Evolutionary conservation across 352 stramenopile species (phyloP).

Genomic region (Peronospora belbahrii): DNA sequence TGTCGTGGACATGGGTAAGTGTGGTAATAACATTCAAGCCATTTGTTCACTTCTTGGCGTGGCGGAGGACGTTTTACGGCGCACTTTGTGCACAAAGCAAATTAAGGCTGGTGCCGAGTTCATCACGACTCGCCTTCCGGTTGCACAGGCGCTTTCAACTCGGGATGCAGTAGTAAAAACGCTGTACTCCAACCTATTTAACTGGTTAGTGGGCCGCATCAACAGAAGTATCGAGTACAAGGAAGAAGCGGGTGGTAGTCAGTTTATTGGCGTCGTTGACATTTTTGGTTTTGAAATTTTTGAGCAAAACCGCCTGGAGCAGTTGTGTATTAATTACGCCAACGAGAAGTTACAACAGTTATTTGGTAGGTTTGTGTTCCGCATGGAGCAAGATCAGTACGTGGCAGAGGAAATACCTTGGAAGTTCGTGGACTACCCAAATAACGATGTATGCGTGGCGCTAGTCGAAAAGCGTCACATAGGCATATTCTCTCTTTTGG

Average conservation of each 20-base stretch:
- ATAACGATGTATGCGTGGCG: conserved; percentile 75
- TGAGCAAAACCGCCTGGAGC: conserved; percentile 87
- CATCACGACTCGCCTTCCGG: conserved; percentile 59
- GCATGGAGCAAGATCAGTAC: conserved; percentile 83
- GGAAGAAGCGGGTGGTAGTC: conserved; percentile 40
- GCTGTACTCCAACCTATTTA: conserved; percentile 86
- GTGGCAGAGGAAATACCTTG: conserved; percentile 82
- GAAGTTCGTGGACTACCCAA: conserved; percentile 84
- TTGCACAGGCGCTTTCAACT: conserved; percentile 62
- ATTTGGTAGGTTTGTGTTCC: conserved; percentile 76
- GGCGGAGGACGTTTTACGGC: conserved; percentile 43
- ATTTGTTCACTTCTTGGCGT: conserved; percentile 79
- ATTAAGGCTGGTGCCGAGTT: conserved; percentile 74
- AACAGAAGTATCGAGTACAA: conserved; percentile 88
- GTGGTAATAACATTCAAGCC: conserved; percentile 49
- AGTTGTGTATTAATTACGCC: conserved; percentile 85
- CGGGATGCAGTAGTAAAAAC: conserved; percentile 84
- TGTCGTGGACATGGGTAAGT: conserved; percentile 47
- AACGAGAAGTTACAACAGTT: conserved; percentile 86
- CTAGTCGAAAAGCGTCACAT: conserved; percentile 70
- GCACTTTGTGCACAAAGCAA: conserved; percentile 65
- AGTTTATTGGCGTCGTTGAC: conserved; percentile 88
- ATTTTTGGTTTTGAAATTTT: conserved; percentile 91
- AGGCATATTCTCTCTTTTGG: conserved; percentile 75
- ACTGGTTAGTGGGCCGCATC: conserved; percentile 92